phyloP scores from a whole-genome alignment of 1,284 basidiomycete species.

The Cryptococcus sp. region DNA sequence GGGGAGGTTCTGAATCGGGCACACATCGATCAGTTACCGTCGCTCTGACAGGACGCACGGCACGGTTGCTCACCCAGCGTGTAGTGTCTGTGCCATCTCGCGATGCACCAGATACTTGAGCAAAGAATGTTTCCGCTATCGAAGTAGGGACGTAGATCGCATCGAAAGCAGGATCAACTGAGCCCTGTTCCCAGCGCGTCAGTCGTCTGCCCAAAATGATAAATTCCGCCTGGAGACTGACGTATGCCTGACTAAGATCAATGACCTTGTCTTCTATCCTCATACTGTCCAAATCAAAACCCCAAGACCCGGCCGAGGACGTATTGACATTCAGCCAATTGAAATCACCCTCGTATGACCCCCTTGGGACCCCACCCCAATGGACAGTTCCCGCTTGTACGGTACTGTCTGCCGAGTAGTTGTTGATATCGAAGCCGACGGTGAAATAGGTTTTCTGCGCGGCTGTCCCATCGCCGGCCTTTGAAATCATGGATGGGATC shows the following conservation, averaged over 20 bases:
- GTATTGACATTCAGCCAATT: conserved; percentile 41
- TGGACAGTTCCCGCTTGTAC: conserved; percentile 38
- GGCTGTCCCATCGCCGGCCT: conserved; percentile 19
- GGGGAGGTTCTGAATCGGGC: conserved; percentile 37
- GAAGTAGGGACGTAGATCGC: conserved; percentile 38
- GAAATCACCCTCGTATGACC: conserved; percentile 37
- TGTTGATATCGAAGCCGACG: conserved; percentile 40
- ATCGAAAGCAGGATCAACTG: conserved; percentile 47
- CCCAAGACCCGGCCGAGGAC: conserved; percentile 36
- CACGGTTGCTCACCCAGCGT: conserved; percentile 33
- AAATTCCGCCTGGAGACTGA: conserved; percentile 23
- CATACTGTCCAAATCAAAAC: conserved; percentile 32
- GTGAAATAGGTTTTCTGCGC: conserved; percentile 23
- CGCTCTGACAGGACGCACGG: no score
- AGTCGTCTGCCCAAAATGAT: neutral
- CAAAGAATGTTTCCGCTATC: conserved; percentile 36
- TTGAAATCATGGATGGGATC: conserved; percentile 24
- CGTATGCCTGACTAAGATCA: conserved; percentile 15
- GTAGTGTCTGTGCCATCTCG: conserved; percentile 30
- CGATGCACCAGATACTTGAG: conserved; percentile 22
- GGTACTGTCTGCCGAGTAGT: conserved; percentile 6
- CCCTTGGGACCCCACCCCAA: conserved; percentile 46
- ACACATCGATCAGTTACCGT: no score
- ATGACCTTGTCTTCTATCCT: conserved; percentile 27
- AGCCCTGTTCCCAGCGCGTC: conserved; percentile 21